Evolutionary conservation across 768 basidiomycete genomes (phyloP), one percentile per base, ranked within the genome.

Genomic region (Neoboletus subvelutipes): DNA sequence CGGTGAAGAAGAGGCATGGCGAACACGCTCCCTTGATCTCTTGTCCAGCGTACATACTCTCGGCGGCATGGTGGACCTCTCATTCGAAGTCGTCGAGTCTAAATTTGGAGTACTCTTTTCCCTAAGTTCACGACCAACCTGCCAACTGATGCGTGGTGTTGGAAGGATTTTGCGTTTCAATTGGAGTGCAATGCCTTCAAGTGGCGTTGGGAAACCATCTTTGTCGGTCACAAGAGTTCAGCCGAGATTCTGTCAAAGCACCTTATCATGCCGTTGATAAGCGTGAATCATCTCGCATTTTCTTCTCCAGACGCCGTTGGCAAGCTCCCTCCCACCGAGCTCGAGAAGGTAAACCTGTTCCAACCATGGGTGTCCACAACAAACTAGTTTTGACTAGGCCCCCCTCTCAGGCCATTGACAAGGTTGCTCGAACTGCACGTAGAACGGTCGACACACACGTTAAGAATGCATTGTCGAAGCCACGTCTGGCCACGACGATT

Each of bases 131-230:
- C 36, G 20, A 15, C 34, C 56, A 22, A 33, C 60, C 57, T 52
- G 37, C 22, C 45, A n/a, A 49, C 64, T 62, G 54, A 64, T 40
- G 40, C 39, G 52, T 59, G 57, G 59, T 43, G 50, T 46, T 55
- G 22, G 51, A 48, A 92, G 90, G 90, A 92, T 67, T 64, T 88
- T 26, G 80, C 87, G 5, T 78, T 90, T 55, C 78, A 81, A 62
- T 61, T 91, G 34, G 81, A 82, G 63, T 81, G 77, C 57, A 78
- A 80, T 24, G 68, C 73, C 10, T 87, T 89, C 72, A 84, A 82
- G 75, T 92, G 89, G 89, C 78, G 81, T 74, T 92, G 90, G 90
- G 88, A 92, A 70, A 80, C 85, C 17, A 81, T 78, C 68, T 81
- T 79, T 60, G 67, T 88, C 37, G 87, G 88, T 9, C 76, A 83